Base-by-base conservation (phyloP, 2,329 filamentous ascomycete species). In the Fusarium guadeloupense region DNA sequence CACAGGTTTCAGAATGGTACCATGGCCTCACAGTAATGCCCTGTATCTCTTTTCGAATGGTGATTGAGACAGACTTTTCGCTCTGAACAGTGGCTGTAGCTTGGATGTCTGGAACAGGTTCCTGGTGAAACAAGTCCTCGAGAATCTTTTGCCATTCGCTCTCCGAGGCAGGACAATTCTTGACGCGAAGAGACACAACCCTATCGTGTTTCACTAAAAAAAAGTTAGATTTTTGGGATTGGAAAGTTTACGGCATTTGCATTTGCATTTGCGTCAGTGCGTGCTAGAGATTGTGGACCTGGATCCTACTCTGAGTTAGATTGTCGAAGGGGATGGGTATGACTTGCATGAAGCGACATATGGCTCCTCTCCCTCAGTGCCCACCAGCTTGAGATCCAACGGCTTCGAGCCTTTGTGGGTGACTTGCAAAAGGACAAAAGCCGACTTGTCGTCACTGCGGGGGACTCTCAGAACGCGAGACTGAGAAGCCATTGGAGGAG, bases 101-200 rank as follows among this genome's bases (percentile, higher is more conserved):
- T 62, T 90, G 84, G 20, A 90, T 80, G 55, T 83, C 82, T 16
- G 82, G 75, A 38, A 83, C 69, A 12, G 79, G 74, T 37, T 80
- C 76, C 47, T 82, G 76, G 9, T 86, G 77, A 28, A 93, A 78
- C 41, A 88, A 75, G 40, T 81, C 79, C 40, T 78, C 76, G 16
- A 93, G 75, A 44, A 89, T 83, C 13, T 74, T 69, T 71, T 87
- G 81, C 90, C 90, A 93, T 73, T 92, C 88, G n/a, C 81, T 77
- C 53, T 84, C 77, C 19, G 81, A 79, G 57, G 83, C 83, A n/a
- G 80, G 79, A 43, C 80, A 83, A 62, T 81, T 85, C 66, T 80
- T 79, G 21, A 80, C 76, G 61, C 81, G 84, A 41, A 88, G 77
- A 9, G 81, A 80, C 31, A 79, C 75, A 45, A 85, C 74, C 31